A percentile compares a stretch with the other conserved stretches of the same genome.
These are phyloP conservation scores for Apodospora peruviana DNA, from an alignment of 495 filamentous ascomycete genomes.

Conservation along the genomic window DNA sequence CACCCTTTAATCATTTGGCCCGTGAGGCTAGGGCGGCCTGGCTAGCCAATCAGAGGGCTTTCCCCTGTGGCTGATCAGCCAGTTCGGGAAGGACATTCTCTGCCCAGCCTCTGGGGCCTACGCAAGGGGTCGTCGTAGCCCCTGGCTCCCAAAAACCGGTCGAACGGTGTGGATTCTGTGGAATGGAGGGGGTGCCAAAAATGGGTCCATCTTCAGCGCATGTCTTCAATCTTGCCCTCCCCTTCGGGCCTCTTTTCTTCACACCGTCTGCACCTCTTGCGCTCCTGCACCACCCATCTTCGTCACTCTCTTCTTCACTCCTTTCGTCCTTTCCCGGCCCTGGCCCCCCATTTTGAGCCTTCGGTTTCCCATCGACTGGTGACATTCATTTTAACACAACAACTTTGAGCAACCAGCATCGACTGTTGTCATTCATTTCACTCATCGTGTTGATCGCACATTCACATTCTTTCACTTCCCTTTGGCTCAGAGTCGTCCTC, in stretches of 20 bases:
- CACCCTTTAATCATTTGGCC: slow-evolving; percentile 23
- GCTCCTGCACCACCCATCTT: slow-evolving; percentile 9
- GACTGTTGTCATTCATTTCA: slow-evolving; percentile 7
- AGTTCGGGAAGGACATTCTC: slow-evolving; percentile 20
- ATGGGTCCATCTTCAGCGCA: slow-evolving; percentile 17
- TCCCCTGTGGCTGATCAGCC: slow-evolving; percentile 11
- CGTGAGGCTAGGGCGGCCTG: slow-evolving; percentile 12
- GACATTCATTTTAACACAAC: background rate
- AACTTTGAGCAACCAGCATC: background rate
- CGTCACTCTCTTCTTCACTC: slow-evolving; percentile 10
- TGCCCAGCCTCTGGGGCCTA: slow-evolving; percentile 9
- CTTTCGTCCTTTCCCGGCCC: slow-evolving; percentile 11
- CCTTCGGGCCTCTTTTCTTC: slow-evolving; percentile 10
- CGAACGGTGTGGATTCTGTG: slow-evolving; percentile 7
- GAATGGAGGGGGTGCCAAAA: slow-evolving; percentile 2
- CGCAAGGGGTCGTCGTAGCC: slow-evolving; percentile 11
- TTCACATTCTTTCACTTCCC: background rate
- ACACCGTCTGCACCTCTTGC: background rate
- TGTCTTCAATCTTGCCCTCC: slow-evolving; percentile 17
- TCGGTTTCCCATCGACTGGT: background rate
- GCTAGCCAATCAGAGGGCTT: slow-evolving; percentile 14
- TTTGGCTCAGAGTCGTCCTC: slow-evolving; percentile 4
- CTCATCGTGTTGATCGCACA: slow-evolving; percentile 17
- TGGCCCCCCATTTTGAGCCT: slow-evolving; percentile 2
- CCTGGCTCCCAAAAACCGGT: too few species aligned